Conservation (phyloP, 306 rosid genomes). For the Benincasa hispida region DNA sequence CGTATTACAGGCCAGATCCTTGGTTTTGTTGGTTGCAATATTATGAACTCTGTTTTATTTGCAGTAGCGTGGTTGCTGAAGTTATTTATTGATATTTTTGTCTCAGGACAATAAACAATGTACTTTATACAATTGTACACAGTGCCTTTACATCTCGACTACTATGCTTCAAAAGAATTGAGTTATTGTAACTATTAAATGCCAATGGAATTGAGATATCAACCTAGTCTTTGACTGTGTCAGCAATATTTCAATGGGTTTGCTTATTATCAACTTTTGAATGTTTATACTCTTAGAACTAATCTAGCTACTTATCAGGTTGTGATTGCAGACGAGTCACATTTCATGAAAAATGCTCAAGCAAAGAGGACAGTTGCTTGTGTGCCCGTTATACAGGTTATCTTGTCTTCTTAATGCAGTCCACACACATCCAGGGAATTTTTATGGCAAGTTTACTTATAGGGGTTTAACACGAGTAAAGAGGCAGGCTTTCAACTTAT, state of each 20-base stretch:
- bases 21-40: neutral
- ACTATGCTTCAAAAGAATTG: neutral
- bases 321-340: conserved; percentile 98
- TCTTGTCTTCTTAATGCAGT: conserved; percentile 13
- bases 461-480: neutral
- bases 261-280: neutral
- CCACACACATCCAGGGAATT: neutral
- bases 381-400: conserved; percentile 83
- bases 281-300: conserved; percentile 14
- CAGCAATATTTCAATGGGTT: neutral
- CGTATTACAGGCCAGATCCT: neutral
- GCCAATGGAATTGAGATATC: neutral
- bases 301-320: conserved; percentile 41
- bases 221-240: neutral
- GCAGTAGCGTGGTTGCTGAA: neutral
- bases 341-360: conserved; percentile 84
- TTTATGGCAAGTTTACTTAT: neutral
- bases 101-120: neutral
- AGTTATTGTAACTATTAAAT: neutral
- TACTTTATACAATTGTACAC: neutral
- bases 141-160: neutral
- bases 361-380: conserved; percentile 90
- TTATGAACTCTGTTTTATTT: neutral
- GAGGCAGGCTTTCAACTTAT: neutral
- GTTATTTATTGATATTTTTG: neutral